Conservation (phyloP, 2,329 filamentous ascomycete species). For the Sphaerulina musiva region DNA sequence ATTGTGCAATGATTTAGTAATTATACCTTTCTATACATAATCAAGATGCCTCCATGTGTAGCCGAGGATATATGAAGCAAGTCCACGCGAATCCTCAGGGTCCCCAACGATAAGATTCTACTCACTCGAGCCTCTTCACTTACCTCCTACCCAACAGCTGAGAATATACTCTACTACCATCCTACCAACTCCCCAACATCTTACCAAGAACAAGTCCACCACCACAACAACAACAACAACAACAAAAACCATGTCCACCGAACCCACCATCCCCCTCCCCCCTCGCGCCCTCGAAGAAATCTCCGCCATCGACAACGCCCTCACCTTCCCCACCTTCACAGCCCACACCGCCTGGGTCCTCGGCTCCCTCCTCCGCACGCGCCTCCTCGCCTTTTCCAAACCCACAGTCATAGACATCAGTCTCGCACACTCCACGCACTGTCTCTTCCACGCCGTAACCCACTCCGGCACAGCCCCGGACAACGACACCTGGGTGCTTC, state of each 20-base stretch:
- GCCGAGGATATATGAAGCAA: no score
- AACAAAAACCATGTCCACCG: slow-evolving; percentile 18
- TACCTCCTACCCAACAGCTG: no score
- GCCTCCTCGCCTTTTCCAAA: slow-evolving; percentile 51
- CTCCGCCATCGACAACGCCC: slow-evolving; percentile 38
- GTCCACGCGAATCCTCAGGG: no score
- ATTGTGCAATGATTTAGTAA: no score
- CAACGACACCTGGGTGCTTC: slow-evolving; percentile 48
- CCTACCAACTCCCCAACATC: no score
- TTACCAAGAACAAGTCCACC: no score
- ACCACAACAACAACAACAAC: no score
- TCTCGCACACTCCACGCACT: slow-evolving; percentile 46
- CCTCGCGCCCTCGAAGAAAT: slow-evolving; percentile 37
- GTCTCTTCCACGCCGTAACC: slow-evolving; percentile 63
- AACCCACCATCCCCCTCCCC: slow-evolving; percentile 25
- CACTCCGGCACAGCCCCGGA: slow-evolving; percentile 63
- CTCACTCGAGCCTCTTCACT: no score
- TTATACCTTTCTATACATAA: no score
- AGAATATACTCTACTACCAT: no score
- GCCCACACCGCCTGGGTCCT: slow-evolving; percentile 59
- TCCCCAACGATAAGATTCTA: no score
- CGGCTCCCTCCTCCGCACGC: slow-evolving; percentile 57
- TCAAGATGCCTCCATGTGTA: no score
- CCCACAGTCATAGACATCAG: slow-evolving; percentile 59
- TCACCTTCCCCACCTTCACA: slow-evolving; percentile 53